Evolutionary conservation across 306 rosid species (phyloP).

Genomic region (Hylodesmum podocarpum): DNA sequence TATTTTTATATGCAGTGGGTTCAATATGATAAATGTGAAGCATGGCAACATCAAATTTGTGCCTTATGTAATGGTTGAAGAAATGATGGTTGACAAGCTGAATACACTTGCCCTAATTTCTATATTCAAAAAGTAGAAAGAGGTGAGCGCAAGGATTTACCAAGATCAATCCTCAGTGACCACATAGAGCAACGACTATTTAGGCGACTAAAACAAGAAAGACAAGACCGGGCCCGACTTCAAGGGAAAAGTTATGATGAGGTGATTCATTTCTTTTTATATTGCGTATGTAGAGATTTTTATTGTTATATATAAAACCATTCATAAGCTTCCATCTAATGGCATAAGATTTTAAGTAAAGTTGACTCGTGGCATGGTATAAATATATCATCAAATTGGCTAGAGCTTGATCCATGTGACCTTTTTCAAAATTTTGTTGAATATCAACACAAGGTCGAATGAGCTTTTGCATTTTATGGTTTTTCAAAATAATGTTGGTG

Average conservation of each 20-base stretch:
- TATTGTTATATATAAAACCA: background rate
- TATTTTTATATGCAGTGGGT: constrained; percentile 77
- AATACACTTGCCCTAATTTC: constrained; percentile 96
- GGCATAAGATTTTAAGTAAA: background rate
- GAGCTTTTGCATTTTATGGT: background rate
- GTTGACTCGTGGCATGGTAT: background rate
- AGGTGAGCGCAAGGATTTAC: constrained; percentile 97
- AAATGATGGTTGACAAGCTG: constrained; percentile 97
- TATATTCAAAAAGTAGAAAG: constrained; percentile 80
- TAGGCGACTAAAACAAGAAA: constrained; percentile 70
- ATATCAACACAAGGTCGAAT: background rate
- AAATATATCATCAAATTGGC: background rate
- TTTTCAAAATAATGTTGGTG: too few species aligned
- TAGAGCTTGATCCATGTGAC: background rate
- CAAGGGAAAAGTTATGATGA: constrained; percentile 87
- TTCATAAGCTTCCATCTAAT: background rate
- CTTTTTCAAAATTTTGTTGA: background rate
- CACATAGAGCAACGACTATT: constrained; percentile 83
- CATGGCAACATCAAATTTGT: constrained; percentile 99
- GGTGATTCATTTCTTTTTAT: constrained; percentile 46
- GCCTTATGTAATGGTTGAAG: constrained; percentile 94
- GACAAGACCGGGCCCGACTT: constrained; percentile 75
- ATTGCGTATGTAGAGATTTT: background rate
- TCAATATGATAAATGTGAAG: constrained; percentile 99
- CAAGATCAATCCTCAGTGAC: constrained; percentile 83